Percentiles rank a stretch among this genome's conserved stretches.
phyloP scores from a whole-genome alignment of 2,329 filamentous ascomycete genomes.

The Arachnomyces sp. region DNA sequence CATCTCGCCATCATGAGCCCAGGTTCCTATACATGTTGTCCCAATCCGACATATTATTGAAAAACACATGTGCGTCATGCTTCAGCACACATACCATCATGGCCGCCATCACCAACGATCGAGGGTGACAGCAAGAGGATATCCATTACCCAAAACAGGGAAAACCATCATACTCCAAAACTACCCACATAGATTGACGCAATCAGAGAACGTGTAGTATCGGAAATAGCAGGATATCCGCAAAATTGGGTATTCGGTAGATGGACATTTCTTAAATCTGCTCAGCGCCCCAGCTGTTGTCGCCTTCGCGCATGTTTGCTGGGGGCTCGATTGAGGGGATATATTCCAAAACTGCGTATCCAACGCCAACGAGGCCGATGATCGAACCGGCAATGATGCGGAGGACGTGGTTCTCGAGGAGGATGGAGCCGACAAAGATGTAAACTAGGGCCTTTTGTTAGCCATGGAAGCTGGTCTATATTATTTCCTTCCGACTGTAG shows the following conservation, averaged over 20 bases:
- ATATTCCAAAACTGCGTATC: slow-evolving; percentile 69
- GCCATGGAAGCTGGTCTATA: too few species aligned
- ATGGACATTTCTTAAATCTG: slow-evolving; percentile 52
- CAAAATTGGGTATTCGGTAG: neutral
- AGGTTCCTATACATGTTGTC: too few species aligned
- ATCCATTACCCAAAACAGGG: too few species aligned
- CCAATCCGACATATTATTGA: too few species aligned
- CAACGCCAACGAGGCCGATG: slow-evolving; percentile 70
- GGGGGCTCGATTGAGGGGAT: slow-evolving; percentile 72
- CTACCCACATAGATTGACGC: too few species aligned
- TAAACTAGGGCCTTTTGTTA: slow-evolving; percentile 60
- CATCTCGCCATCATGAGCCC: too few species aligned
- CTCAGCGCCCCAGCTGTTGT: slow-evolving; percentile 69
- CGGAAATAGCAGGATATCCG: neutral
- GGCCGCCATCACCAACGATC: too few species aligned
- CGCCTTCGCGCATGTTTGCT: slow-evolving; percentile 72
- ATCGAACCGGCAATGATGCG: slow-evolving; percentile 70
- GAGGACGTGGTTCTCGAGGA: slow-evolving; percentile 61
- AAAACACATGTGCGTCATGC: too few species aligned
- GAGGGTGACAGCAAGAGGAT: too few species aligned
- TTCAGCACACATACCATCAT: too few species aligned
- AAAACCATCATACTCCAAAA: too few species aligned
- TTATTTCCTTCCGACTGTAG: too few species aligned
- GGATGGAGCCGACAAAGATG: slow-evolving; percentile 83
- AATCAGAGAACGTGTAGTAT: neutral